phyloP scores from a whole-genome alignment of 345 rosid species.

The Noccaea caerulescens region DNA sequence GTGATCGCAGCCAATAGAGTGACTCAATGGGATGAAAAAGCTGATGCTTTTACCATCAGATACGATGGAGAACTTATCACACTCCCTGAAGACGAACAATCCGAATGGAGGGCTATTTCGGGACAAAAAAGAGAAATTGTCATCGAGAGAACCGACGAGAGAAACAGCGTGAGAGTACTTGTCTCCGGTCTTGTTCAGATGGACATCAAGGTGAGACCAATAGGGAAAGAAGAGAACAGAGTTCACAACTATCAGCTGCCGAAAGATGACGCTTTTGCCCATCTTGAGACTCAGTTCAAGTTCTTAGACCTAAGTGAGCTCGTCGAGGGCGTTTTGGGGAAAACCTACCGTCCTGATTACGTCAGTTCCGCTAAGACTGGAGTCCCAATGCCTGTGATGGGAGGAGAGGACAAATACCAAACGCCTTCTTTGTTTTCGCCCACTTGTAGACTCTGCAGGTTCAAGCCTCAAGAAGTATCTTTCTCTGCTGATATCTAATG shows the following conservation, averaged over 20 bases:
- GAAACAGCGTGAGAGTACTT: constrained; percentile 54
- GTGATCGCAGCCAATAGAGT: constrained; percentile 64
- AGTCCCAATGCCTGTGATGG: constrained; percentile 82
- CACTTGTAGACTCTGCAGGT: constrained; percentile 66
- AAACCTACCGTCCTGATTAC: constrained; percentile 69
- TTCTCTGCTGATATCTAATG: constrained; percentile 42
- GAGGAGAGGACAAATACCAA: constrained; percentile 80
- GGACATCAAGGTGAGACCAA: constrained; percentile 60
- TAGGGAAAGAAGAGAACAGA: constrained; percentile 65
- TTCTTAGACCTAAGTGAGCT: constrained; percentile 56
- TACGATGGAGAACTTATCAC: constrained; percentile 59
- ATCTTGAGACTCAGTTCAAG: constrained; percentile 79
- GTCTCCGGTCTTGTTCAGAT: constrained; percentile 61
- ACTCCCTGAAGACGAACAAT: constrained; percentile 65
- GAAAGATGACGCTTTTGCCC: constrained; percentile 65
- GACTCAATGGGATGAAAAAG: constrained; percentile 56
- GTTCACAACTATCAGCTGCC: constrained; percentile 79
- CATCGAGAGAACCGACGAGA: constrained; percentile 68
- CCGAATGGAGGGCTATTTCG: constrained; percentile 57
- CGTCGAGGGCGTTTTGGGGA: constrained; percentile 81
- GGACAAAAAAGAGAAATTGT: constrained; percentile 51
- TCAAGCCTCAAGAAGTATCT: constrained; percentile 48
- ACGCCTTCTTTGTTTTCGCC: constrained; percentile 74
- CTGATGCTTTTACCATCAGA: constrained; percentile 60
- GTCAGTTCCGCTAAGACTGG: constrained; percentile 72